Evolutionary conservation across 768 basidiomycete genomes (phyloP).

Genomic region (Xanthoconium stramineum): DNA sequence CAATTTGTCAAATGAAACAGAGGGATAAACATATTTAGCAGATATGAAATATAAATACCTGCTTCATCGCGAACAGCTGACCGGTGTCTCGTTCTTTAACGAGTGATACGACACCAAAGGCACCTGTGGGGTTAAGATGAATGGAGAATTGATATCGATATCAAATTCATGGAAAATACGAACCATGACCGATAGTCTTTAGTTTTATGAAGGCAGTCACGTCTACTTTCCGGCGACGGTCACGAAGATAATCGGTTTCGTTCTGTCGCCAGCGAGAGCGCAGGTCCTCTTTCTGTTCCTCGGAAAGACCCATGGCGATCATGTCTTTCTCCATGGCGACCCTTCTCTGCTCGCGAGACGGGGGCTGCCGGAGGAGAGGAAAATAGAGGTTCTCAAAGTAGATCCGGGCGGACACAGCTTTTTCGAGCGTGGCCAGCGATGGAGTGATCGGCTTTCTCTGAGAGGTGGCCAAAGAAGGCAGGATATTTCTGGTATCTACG

Average conservation of each 20-base stretch:
- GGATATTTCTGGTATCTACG: conserved; percentile 15
- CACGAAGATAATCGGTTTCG: conserved; percentile 88
- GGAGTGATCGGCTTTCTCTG: conserved; percentile 68
- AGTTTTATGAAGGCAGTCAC: conserved; percentile 83
- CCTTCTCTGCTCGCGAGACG: conserved; percentile 81
- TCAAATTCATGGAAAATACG: conserved; percentile 28
- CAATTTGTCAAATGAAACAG: conserved; percentile 24
- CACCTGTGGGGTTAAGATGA: conserved; percentile 52
- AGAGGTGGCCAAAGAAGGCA: conserved; percentile 34
- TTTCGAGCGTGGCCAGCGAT: conserved; percentile 88
- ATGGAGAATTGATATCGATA: conserved; percentile 18
- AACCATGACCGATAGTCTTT: conserved; percentile 94
- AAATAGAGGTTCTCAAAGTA: conserved; percentile 93
- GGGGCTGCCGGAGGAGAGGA: conserved; percentile 77
- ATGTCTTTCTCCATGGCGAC: conserved; percentile 88
- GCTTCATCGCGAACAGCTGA: conserved; percentile 93
- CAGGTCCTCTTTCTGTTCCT: conserved; percentile 67
- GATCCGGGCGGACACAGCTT: conserved; percentile 87
- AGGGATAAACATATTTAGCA: conserved; percentile 25
- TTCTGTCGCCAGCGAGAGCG: conserved; percentile 79
- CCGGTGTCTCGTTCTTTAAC: conserved; percentile 80
- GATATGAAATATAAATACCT: conserved; percentile 51
- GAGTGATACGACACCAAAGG: conserved; percentile 94
- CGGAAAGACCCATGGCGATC: conserved; percentile 64
- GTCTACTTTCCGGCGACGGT: conserved; percentile 77